Evolutionary conservation across 305 asterid species (phyloP).

Genomic region (Solanum hybrid): DNA sequence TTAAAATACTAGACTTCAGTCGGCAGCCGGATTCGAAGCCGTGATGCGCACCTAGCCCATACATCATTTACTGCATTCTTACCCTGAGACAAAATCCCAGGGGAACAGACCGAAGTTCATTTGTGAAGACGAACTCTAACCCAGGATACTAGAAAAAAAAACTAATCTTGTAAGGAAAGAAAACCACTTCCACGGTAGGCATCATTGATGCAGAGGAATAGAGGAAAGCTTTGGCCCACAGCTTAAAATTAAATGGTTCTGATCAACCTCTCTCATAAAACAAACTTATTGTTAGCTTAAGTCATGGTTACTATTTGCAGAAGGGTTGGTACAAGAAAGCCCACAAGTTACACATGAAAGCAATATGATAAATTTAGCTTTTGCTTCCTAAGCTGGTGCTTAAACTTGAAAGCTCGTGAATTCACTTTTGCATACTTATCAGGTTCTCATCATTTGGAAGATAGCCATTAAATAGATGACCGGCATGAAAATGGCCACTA

Average conservation of each 20-base stretch:
- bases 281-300: neutral
- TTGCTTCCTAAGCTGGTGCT: neutral
- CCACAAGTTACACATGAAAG: neutral
- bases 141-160: neutral
- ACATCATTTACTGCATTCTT: neutral
- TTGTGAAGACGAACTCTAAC: neutral
- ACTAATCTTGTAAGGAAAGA: neutral
- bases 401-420: neutral
- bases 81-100: neutral
- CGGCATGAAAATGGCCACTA: slow-evolving; percentile 40
- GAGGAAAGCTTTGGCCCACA: neutral
- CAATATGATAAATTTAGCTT: neutral
- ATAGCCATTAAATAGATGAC: slow-evolving; percentile 31
- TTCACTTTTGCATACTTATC: neutral
- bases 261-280: neutral
- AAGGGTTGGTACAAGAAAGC: neutral
- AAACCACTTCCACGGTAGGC: neutral
- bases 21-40: neutral
- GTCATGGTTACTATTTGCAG: neutral
- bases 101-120: neutral
- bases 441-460: neutral
- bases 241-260: neutral
- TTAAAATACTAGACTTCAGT: neutral
- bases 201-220: neutral
- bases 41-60: neutral